These are phyloP conservation scores for Penicillium sp. DNA, from an alignment of 2,329 filamentous ascomycete species.

Conservation along the genomic window DNA sequence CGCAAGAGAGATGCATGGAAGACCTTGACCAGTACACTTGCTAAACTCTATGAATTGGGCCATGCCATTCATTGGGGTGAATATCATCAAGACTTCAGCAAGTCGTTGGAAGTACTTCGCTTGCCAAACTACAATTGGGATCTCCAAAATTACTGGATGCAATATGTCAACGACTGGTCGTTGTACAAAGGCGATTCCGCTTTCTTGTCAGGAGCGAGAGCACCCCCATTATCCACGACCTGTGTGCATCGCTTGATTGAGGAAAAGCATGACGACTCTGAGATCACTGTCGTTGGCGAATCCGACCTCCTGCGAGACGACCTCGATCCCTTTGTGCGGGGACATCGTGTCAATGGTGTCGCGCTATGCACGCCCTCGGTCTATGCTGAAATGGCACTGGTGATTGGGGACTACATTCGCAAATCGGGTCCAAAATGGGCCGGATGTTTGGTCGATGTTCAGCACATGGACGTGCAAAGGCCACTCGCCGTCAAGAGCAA, in stretches of 20 bases:
- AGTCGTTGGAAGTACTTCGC: constrained; percentile 59
- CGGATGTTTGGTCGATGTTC: too few relatives aligned
- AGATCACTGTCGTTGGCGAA: constrained; percentile 12
- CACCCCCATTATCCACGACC: constrained; percentile 18
- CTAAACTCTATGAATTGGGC: neutral
- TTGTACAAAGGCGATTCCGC: constrained; percentile 64
- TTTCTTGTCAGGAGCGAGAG: neutral
- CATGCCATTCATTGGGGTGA: constrained; percentile 62
- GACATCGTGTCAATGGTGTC: constrained; percentile 27
- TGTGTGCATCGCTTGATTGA: constrained; percentile 31
- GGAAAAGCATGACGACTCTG: neutral
- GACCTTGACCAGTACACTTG: neutral
- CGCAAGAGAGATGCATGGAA: neutral
- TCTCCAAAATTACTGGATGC: constrained; percentile 72
- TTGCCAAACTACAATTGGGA: constrained; percentile 71
- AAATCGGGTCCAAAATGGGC: neutral
- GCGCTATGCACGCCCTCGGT: constrained; percentile 25
- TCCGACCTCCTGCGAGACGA: constrained; percentile 19
- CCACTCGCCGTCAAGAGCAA: too few relatives aligned
- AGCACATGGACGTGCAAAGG: neutral
- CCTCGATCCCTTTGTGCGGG: constrained; percentile 19
- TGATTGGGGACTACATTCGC: neutral
- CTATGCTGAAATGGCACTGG: neutral
- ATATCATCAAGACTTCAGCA: constrained; percentile 64
- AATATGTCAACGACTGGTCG: constrained; percentile 72